Evolutionary conservation across 257 asterid species (phyloP), one percentile per base, ranked within the genome.

Genomic region (Plantago elongata): DNA sequence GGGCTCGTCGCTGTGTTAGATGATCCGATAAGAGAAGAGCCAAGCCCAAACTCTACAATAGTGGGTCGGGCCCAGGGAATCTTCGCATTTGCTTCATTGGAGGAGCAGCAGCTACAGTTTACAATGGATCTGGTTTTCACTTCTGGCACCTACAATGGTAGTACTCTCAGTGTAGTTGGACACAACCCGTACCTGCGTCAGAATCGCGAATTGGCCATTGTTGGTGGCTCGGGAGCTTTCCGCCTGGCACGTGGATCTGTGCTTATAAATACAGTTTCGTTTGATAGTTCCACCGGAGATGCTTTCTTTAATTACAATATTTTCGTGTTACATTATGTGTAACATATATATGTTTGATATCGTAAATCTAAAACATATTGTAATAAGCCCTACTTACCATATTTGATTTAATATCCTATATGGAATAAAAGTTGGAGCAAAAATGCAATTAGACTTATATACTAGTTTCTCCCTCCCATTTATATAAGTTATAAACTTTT

Each of bases 171-270:
- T 48, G 7, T 80, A 0, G 56, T 77, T 8, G 85, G 85, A 0
- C 71, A 62, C 10, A 71, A 71, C 46, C 68, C 78, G 0, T 10
- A 62, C 3, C 22, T 54, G 0, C 52, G 55, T 0, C 51, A 60
- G 51, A 51, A 45, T 13, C 70, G 78, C 0, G 78, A 81, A 48
- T 9, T 81, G 74, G 48, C 84, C 5, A 51, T 81, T 0, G 73
- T 78, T 0, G 87, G 84, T 5, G 87, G 87, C 11, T 54, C 80
- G 0, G 87, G 87, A 0, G 68, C 7, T 66, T 81, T 78, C 60
- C 64, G 69, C 12, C 17, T 78, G 60, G 87, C 86, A 1, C 69
- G 79, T 9, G 87, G 87, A 1, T 6, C 65, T 17, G 71, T 66
- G 17, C 68, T 64, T 3, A 64, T 73, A 0, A 69, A 38, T 9